These are phyloP conservation scores for Teunomyces lycoperdinae DNA, from an alignment of 805 yeast species.

Conservation along the genomic window DNA sequence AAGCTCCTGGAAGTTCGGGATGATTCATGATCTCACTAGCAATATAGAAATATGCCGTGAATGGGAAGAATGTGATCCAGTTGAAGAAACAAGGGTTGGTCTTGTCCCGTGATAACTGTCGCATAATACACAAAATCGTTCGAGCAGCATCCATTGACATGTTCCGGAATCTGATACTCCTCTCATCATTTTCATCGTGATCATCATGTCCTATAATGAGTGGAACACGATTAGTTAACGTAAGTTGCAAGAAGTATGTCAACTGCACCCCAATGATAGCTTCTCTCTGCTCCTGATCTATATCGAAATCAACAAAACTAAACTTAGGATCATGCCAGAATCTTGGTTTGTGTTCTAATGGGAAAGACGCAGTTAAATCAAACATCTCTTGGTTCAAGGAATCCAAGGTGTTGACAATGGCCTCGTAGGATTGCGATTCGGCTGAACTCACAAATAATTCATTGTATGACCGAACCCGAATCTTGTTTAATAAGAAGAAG, in stretches of 20 bases:
- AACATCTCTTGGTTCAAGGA: conserved; percentile 29
- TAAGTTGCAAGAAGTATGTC: conserved; percentile 32
- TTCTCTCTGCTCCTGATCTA: conserved; percentile 7
- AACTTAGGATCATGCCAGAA: conserved; percentile 35
- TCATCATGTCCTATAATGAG: conserved; percentile 13
- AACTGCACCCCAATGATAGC: conserved; percentile 23
- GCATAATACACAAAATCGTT: conserved; percentile 29
- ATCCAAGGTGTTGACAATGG: conserved; percentile 20
- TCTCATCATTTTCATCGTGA: conserved; percentile 14
- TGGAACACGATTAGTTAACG: conserved; percentile 37
- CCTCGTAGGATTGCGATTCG: conserved; percentile 15
- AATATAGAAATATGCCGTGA: conserved; percentile 25
- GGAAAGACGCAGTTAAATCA: conserved; percentile 17
- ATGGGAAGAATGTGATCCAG: conserved; percentile 33
- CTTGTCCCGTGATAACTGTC: conserved; percentile 17
- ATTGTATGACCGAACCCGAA: conserved; percentile 30
- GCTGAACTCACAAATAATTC: conserved; percentile 31
- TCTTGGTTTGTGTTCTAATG: conserved; percentile 22
- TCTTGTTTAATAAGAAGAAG: conserved; percentile 18
- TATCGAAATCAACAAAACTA: conserved; percentile 4
- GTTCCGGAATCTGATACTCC: conserved; percentile 22
- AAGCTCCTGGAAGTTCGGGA: conserved; percentile 25
- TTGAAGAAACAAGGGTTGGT: conserved; percentile 23
- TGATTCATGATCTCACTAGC: conserved; percentile 22
- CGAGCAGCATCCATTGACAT: conserved; percentile 35